Base-by-base conservation (phyloP, 495 filamentous ascomycete species). In the Patellaria atrata region DNA sequence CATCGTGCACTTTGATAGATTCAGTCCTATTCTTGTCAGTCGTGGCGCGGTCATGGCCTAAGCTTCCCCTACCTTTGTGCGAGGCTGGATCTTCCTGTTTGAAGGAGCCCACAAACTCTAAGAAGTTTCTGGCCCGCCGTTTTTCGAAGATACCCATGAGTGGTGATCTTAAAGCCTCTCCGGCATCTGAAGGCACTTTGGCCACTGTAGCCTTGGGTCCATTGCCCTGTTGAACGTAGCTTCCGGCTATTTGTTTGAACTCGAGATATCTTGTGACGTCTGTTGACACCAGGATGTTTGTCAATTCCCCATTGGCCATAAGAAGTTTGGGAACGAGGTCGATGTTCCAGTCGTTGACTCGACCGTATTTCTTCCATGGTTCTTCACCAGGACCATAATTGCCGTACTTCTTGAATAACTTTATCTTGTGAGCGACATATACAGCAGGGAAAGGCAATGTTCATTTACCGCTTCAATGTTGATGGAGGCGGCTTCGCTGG, bases 281-380 rank as follows among this genome's bases (percentile, higher is more conserved):
- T 53, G 89, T 96, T 21, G 82, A 91, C 31, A 93, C 83, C 48
- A 94, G 68, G 56, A 94, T 94, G 59, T 94, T 96, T 41, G 89
- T 99, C 56, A 99, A 68, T 63, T 99, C 85, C 54, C 89, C 89
- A 50, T 92, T 92, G 13, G 89, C 82, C 85, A 99, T 96, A 54
- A 99, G 67, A 33, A 99, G 72, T 68, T 99, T 99, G 40, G 89
- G 87, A 28, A 96, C 84, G 45, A 99, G 68, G 53, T 96, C 91
- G 59, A 99, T 87, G 64, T 94, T 96, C 89, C 89, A 99, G 70
- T 99, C 89, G 65, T 99, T 94, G 57, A 78, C 64, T 37, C 91
- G 71, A 47, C 87, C 79, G 60, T 94, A 91, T 60, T 94, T 81
- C 70, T 92, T 86, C 91, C 87, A 93, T 43, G 85, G 86, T 63